Conservation (phyloP, 192 early-diverging fungal genomes). For the Neocallimastix lanati region DNA sequence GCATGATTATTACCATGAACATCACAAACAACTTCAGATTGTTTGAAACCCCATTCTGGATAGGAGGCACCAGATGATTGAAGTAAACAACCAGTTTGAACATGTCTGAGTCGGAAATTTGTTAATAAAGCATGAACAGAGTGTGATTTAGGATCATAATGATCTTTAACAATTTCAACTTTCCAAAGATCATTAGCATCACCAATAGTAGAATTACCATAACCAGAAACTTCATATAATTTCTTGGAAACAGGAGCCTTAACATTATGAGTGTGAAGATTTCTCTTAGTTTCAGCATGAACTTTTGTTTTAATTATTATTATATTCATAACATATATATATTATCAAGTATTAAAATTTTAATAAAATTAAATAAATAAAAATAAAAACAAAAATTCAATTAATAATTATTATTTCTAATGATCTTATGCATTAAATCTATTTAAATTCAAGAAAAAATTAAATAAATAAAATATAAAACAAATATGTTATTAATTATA, state of each 20-base stretch:
- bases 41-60: constrained; percentile 93
- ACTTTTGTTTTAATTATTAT: constrained; percentile 8
- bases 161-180: constrained; percentile 52
- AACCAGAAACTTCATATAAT: constrained; percentile 78
- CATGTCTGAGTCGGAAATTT: constrained; percentile 61
- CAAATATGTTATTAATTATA: too few relatives aligned
- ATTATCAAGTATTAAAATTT: too few relatives aligned
- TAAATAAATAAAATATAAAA: too few relatives aligned
- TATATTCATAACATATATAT: too few relatives aligned
- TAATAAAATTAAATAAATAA: too few relatives aligned
- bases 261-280: constrained; percentile 73
- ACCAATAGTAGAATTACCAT: constrained; percentile 51
- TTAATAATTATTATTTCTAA: too few relatives aligned
- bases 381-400: too few relatives aligned
- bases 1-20: constrained; percentile 27
- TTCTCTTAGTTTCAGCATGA: constrained; percentile 48
- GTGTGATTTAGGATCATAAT: neutral
- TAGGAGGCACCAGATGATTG: constrained; percentile 52
- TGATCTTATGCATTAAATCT: too few relatives aligned
- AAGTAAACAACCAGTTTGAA: constrained; percentile 51
- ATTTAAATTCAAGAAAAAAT: too few relatives aligned
- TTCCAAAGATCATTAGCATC: constrained; percentile 86
- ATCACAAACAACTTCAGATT: constrained; percentile 81
- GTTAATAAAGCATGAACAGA: constrained; percentile 56
- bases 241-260: constrained; percentile 50